phyloP scores from a whole-genome alignment of 208 protist species.

The Acanthamoeba lenticulata region DNA sequence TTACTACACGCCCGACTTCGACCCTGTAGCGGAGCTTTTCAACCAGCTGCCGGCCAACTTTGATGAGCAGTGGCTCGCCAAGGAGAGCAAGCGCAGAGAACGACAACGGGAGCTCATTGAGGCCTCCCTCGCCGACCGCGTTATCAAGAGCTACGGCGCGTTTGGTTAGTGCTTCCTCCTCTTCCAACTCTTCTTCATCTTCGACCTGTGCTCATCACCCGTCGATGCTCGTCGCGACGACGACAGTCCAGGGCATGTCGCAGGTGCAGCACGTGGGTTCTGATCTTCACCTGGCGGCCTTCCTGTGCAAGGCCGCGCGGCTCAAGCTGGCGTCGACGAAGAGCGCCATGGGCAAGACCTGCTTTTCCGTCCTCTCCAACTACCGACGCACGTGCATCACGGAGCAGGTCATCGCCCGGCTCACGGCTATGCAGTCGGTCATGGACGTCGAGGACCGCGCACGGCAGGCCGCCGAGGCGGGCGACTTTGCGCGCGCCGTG shows the following conservation, averaged over 20 bases:
- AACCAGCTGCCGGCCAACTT: constrained; percentile 9
- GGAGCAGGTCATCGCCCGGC: neutral
- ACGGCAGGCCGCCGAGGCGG: neutral
- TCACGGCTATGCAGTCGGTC: constrained; percentile 5
- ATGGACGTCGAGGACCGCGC: constrained; percentile 6
- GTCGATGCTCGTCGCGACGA: neutral
- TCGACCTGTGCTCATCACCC: neutral
- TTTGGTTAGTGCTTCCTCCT: neutral
- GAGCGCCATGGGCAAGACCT: neutral
- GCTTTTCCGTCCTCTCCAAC: constrained; percentile 26
- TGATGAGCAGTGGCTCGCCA: constrained; percentile 31
- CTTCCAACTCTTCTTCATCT: neutral
- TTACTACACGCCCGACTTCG: neutral
- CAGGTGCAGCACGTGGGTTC: constrained; percentile 34
- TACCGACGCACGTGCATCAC: constrained; percentile 7
- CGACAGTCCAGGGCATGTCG: constrained; percentile 7
- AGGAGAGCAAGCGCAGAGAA: constrained; percentile 11
- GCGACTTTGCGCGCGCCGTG: neutral
- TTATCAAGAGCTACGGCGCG: constrained; percentile 29
- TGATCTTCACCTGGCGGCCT: constrained; percentile 30
- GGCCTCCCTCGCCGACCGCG: neutral
- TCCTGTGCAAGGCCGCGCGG: constrained; percentile 33
- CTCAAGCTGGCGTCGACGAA: neutral
- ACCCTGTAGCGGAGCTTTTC: constrained; percentile 16
- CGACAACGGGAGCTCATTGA: neutral